phyloP scores from a whole-genome alignment of 768 basidiomycete species.

The Mycena floridula region DNA sequence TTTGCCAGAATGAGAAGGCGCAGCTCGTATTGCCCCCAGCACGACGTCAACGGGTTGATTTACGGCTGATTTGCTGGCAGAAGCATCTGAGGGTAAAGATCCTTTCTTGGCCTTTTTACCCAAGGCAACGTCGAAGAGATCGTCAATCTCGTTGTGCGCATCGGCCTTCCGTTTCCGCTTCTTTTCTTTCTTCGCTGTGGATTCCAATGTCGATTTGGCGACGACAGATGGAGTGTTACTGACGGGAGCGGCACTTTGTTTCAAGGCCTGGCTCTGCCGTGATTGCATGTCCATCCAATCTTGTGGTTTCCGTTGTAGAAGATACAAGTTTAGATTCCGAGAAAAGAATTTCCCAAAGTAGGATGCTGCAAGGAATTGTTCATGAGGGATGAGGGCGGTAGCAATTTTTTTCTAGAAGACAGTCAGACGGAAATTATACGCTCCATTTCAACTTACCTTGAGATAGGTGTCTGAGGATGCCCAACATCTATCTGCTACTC shows the following conservation, averaged over 20 bases:
- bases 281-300: constrained; percentile 80
- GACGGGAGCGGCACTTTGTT: constrained; percentile 6
- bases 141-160: constrained; percentile 68
- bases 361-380: constrained; percentile 66
- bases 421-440: not conserved
- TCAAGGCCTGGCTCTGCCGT: constrained; percentile 25
- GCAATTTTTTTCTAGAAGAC: constrained; percentile 81
- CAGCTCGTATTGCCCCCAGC: not conserved
- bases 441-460: constrained; percentile 46
- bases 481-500: constrained; percentile 91
- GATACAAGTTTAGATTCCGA: constrained; percentile 67
- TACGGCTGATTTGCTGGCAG: not conserved
- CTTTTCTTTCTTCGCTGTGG: constrained; percentile 7
- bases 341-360: constrained; percentile 88
- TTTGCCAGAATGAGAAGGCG: not conserved
- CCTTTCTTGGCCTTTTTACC: constrained; percentile 56
- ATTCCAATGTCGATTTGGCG: not conserved
- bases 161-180: constrained; percentile 43
- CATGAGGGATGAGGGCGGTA: constrained; percentile 65
- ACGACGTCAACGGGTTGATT: not conserved
- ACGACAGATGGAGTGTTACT: constrained; percentile 13
- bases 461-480: constrained; percentile 86
- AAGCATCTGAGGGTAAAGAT: not conserved
- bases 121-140: constrained; percentile 52
- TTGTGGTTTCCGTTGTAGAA: constrained; percentile 72